These are phyloP conservation scores for Elsinoe fawcettii DNA, from an alignment of 2,329 filamentous ascomycete genomes.

Conservation along the genomic window DNA sequence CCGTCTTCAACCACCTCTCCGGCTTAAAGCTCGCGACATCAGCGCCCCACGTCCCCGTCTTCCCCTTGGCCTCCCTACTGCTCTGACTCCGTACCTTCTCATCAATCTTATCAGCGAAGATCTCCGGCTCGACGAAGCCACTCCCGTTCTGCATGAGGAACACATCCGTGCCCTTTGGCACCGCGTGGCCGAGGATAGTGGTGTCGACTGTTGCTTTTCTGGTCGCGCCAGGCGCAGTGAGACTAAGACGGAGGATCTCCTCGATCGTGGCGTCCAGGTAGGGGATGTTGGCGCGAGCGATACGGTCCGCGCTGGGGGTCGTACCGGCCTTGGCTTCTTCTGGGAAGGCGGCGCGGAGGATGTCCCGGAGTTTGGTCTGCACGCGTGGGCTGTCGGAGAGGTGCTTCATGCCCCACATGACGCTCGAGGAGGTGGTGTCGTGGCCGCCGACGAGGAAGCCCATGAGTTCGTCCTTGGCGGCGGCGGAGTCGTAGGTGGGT, in stretches of 20 bases:
- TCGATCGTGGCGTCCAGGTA: slow-evolving; percentile 36
- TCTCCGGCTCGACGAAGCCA: slow-evolving; percentile 20
- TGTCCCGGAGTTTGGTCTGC: slow-evolving; percentile 31
- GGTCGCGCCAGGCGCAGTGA: slow-evolving; percentile 23
- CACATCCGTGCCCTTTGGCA: slow-evolving; percentile 35
- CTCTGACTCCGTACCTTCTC: slow-evolving; percentile 27
- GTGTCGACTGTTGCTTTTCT: slow-evolving; percentile 34
- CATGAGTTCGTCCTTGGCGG: slow-evolving; percentile 25
- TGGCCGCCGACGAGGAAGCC: slow-evolving; percentile 37
- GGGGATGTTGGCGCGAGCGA: slow-evolving; percentile 22
- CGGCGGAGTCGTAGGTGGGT: slow-evolving; percentile 24
- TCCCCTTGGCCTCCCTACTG: slow-evolving; percentile 25
- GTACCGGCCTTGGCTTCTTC: slow-evolving; percentile 17
- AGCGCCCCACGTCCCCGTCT: slow-evolving; percentile 24
- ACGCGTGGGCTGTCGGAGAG: slow-evolving; percentile 30
- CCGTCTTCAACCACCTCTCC: slow-evolving; percentile 33
- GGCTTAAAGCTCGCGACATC: slow-evolving; percentile 32
- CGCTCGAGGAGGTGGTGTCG: slow-evolving; percentile 39
- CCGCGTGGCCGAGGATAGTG: slow-evolving; percentile 33
- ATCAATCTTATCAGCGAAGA: slow-evolving; percentile 20
- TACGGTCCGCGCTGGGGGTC: slow-evolving; percentile 28
- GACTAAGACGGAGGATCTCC: slow-evolving; percentile 32
- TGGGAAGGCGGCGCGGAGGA: slow-evolving; percentile 26
- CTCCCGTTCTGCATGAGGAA: slow-evolving; percentile 24
- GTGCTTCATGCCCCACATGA: slow-evolving; percentile 36